These are phyloP conservation scores for Gentiana dahurica DNA, from an alignment of 257 asterid species.

Conservation along the genomic window DNA sequence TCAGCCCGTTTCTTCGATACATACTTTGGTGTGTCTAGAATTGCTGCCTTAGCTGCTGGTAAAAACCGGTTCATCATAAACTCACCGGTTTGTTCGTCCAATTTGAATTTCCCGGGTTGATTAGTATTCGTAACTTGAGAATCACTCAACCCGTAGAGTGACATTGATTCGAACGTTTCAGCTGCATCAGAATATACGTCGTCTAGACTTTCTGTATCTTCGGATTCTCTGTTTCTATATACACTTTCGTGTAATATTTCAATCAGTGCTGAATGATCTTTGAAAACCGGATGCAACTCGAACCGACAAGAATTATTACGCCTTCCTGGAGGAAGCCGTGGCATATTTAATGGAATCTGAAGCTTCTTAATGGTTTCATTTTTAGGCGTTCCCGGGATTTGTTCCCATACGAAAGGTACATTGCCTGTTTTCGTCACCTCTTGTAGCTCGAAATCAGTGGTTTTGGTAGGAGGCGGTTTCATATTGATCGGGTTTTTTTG, in stretches of 20 bases:
- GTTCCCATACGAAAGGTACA: constrained; percentile 86
- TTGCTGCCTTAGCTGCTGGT: constrained; percentile 86
- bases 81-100: constrained; percentile 59
- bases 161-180: constrained; percentile 40
- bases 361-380: constrained; percentile 11
- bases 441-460: constrained; percentile 30
- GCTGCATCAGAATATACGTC: constrained; percentile 49
- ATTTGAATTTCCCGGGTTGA: constrained; percentile 46
- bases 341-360: constrained; percentile 26
- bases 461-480: constrained; percentile 31
- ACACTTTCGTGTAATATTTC: constrained; percentile 61
- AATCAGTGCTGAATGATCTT: constrained; percentile 66
- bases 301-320: constrained; percentile 26
- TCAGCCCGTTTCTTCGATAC: constrained; percentile 42
- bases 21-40: constrained; percentile 55
- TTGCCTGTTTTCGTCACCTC: constrained; percentile 65
- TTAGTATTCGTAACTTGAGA: constrained; percentile 31
- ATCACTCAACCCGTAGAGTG: constrained; percentile 67
- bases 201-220: constrained; percentile 37
- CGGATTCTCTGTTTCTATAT: constrained; percentile 40
- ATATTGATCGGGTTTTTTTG: constrained; percentile 21
- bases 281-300: constrained; percentile 27
- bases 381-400: constrained; percentile 69
- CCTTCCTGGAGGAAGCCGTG: constrained; percentile 68
- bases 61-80: constrained; percentile 85